Conservation (phyloP, 345 rosid species). For the Raphanus sativus region DNA sequence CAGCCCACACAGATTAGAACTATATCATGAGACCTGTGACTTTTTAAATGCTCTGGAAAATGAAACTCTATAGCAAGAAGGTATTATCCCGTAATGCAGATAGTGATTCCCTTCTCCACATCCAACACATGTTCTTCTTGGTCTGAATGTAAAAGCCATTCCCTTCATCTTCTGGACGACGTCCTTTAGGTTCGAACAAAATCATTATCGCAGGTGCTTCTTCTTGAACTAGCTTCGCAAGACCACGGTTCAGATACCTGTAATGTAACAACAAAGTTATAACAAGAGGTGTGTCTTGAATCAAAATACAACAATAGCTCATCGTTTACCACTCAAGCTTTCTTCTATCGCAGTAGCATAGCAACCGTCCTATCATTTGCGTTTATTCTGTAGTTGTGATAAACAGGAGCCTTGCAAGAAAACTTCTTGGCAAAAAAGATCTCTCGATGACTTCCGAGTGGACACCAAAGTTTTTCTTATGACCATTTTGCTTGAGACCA, state of each 20-base stretch:
- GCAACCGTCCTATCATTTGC: constrained; percentile 93
- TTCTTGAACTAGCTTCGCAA: constrained; percentile 84
- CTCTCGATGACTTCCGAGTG: constrained; percentile 72
- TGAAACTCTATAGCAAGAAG: constrained; percentile 95
- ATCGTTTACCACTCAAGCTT: constrained; percentile 99
- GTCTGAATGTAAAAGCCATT: constrained; percentile 94
- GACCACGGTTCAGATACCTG: constrained; percentile 48
- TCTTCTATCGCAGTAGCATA: constrained; percentile 89
- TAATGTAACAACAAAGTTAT: too few relatives aligned
- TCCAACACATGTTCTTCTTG: constrained; percentile 89
- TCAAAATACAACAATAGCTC: too few relatives aligned
- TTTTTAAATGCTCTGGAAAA: constrained; percentile 96
- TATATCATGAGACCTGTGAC: constrained; percentile 96
- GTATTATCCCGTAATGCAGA: constrained; percentile 89
- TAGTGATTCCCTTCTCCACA: constrained; percentile 97
- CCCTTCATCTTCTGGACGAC: constrained; percentile 95
- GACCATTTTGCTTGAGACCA: constrained; percentile 55
- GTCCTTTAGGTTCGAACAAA: constrained; percentile 94
- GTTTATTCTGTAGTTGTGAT: constrained; percentile 90
- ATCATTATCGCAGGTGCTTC: constrained; percentile 88
- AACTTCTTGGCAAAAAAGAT: constrained; percentile 79
- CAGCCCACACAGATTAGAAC: constrained; percentile 96
- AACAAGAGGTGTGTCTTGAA: too few relatives aligned
- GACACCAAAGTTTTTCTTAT: constrained; percentile 45
- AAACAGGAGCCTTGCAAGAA: constrained; percentile 96